These are phyloP conservation scores for Claviceps sorghi DNA, from an alignment of 2,329 filamentous ascomycete species.

Conservation along the genomic window DNA sequence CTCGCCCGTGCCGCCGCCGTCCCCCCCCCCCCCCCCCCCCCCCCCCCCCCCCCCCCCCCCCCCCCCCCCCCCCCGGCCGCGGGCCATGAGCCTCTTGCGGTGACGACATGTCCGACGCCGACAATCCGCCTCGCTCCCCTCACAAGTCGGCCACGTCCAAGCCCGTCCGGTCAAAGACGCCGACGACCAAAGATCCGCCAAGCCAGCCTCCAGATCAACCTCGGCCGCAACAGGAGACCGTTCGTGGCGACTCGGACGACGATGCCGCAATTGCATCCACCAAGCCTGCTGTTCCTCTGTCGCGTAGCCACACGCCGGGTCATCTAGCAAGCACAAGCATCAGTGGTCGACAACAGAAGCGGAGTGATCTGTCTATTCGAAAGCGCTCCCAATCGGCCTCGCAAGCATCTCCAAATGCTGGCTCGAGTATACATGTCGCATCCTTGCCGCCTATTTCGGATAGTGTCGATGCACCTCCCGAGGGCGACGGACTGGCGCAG, in stretches of 20 bases:
- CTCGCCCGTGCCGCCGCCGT: no score
- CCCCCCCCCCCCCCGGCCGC: no score
- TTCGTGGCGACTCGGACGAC: conserved; percentile 14
- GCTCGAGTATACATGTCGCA: conserved; percentile 11
- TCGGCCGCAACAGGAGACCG: conserved; percentile 4
- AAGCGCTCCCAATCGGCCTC: conserved; percentile 39
- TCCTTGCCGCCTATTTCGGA: conserved; percentile 14
- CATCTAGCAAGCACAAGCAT: conserved; percentile 44
- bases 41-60: no score
- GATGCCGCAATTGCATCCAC: conserved; percentile 21
- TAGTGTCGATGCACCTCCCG: conserved; percentile 13
- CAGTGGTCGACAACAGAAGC: conserved; percentile 32
- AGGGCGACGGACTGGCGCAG: conserved; percentile 15
- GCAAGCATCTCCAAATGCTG: conserved; percentile 17
- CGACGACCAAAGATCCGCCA: conserved; percentile 5
- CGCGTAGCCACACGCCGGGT: conserved; percentile 47
- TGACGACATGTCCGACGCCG: conserved; percentile 29
- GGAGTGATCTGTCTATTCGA: conserved; percentile 37
- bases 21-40: no score
- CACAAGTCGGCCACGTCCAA: conserved; percentile 15
- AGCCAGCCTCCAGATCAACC: conserved; percentile 11
- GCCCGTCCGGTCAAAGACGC: conserved; percentile 15
- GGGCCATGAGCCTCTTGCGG: conserved; percentile 17
- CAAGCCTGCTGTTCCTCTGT: conserved; percentile 21
- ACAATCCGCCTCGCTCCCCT: conserved; percentile 13